phyloP scores from a whole-genome alignment of 345 rosid species.

The Eucalyptus marginata region DNA sequence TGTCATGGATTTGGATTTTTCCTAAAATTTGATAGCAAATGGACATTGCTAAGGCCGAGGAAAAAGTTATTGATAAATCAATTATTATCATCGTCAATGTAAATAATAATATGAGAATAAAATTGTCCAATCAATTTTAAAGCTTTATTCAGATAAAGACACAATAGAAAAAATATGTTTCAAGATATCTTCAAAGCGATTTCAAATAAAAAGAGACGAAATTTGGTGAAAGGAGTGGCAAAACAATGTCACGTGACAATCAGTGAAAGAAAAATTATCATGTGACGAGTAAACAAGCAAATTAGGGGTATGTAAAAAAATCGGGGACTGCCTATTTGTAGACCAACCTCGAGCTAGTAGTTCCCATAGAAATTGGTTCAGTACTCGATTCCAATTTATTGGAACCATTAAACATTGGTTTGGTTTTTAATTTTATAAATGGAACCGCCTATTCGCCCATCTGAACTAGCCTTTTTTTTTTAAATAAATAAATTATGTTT shows the following conservation, averaged over 20 bases:
- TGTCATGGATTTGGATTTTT: neutral
- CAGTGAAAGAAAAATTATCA: no score
- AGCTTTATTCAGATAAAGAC: neutral
- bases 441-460: no score
- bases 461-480: no score
- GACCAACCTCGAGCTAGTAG: no score
- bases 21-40: neutral
- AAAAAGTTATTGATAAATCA: neutral
- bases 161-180: neutral
- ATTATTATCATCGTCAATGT: fast-evolving
- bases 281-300: no score
- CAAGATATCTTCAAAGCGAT: neutral
- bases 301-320: no score
- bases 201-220: neutral
- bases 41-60: neutral
- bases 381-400: no score
- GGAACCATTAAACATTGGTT: no score
- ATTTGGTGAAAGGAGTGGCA: neutral
- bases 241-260: no score
- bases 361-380: no score
- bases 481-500: no score
- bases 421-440: no score
- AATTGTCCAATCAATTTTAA: neutral
- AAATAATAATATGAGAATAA: neutral
- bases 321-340: fast-evolving